Conservation (phyloP, 169 alveolate species). For the Condylostoma magnum region DNA sequence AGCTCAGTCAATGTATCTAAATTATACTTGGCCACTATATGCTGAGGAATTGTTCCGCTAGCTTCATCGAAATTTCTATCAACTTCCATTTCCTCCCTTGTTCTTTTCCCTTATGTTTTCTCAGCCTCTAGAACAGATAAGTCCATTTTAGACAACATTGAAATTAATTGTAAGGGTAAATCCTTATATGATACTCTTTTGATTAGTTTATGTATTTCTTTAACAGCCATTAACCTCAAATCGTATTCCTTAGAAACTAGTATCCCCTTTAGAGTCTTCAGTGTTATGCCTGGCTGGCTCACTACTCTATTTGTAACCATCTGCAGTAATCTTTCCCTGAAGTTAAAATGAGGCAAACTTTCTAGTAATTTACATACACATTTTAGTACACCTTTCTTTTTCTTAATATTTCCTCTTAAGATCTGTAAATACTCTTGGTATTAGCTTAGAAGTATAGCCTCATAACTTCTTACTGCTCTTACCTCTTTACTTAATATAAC, state of each 20-base stretch:
- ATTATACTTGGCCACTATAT: not conserved
- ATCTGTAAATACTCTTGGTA: not conserved
- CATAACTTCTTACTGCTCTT: slow-evolving; percentile 16
- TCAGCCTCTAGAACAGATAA: not conserved
- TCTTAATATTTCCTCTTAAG: not conserved
- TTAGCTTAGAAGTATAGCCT: not conserved
- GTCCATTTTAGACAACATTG: not conserved
- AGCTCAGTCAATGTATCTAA: slow-evolving; percentile 8
- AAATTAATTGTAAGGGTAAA: not conserved
- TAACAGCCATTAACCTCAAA: slow-evolving; percentile 17
- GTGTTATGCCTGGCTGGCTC: not conserved
- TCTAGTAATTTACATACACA: not conserved
- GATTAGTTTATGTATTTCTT: not conserved
- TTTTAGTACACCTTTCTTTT: not conserved
- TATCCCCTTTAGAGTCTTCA: not conserved
- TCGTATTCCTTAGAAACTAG: slow-evolving; percentile 9
- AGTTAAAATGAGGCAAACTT: slow-evolving; percentile 5
- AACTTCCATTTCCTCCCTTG: not conserved
- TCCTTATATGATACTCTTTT: not conserved
- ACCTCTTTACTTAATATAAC: not conserved
- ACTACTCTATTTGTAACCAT: not conserved
- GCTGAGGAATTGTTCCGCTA: not conserved
- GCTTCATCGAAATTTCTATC: slow-evolving; percentile 7
- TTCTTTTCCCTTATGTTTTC: not conserved
- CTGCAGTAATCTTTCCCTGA: slow-evolving; percentile 7